Percentiles rank a stretch among this genome's conserved stretches.
phyloP scores from a whole-genome alignment of 1,139 yeast genomes.

The Protomyces inouyei region DNA sequence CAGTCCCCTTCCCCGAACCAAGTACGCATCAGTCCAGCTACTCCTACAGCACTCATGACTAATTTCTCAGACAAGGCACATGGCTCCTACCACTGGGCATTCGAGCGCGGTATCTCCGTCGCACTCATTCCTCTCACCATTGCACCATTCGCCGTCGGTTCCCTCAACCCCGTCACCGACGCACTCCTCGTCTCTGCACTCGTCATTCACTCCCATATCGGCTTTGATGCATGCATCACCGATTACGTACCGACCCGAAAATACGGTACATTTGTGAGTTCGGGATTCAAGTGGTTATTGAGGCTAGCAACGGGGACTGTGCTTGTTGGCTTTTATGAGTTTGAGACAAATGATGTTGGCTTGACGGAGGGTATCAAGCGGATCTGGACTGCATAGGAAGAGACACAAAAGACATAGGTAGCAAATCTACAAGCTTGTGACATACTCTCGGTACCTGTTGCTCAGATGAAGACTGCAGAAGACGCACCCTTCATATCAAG shows the following conservation, averaged over 20 bases:
- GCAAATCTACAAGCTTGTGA: too few species aligned
- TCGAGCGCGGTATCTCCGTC: constrained; percentile 64
- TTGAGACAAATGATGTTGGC: constrained; percentile 75
- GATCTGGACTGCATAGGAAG: constrained; percentile 43
- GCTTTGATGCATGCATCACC: constrained; percentile 77
- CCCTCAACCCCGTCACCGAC: constrained; percentile 64
- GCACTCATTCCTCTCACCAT: constrained; percentile 69
- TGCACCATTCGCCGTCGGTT: constrained; percentile 66
- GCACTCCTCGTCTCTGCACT: constrained; percentile 59
- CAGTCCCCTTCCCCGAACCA: constrained; percentile 60
- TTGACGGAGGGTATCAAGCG: constrained; percentile 42
- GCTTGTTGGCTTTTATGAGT: constrained; percentile 68
- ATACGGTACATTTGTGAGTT: constrained; percentile 48
- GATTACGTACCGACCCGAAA: constrained; percentile 86
- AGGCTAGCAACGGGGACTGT: constrained; percentile 67
- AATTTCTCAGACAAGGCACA: constrained; percentile 43
- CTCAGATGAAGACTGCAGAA: too few species aligned
- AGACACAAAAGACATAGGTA: too few species aligned
- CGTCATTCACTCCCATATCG: constrained; percentile 71
- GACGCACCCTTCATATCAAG: not conserved
- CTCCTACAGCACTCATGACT: not conserved
- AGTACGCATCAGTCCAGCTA: constrained; percentile 38
- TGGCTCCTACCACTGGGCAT: constrained; percentile 87
- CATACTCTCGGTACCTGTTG: too few species aligned
- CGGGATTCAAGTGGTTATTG: constrained; percentile 61